phyloP scores from a whole-genome alignment of 2,329 filamentous ascomycete species.

The Teratosphaeria pseudoeucalypti region DNA sequence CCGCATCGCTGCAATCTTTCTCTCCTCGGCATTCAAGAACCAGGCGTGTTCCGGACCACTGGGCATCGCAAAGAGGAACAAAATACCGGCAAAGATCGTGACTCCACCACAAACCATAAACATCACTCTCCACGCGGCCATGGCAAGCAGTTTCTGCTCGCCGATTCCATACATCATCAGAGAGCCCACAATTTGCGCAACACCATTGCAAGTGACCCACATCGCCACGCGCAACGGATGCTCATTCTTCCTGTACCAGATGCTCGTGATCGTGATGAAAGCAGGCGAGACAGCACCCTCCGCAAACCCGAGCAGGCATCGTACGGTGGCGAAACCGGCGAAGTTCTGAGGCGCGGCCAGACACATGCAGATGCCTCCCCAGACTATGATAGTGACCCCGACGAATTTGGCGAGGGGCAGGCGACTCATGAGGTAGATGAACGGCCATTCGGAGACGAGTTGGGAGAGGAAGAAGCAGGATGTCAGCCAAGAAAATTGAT shows the following conservation, averaged over 20 bases:
- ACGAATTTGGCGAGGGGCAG: neutral
- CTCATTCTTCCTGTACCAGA: slow-evolving; percentile 17
- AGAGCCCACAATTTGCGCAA: slow-evolving; percentile 37
- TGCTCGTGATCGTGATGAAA: neutral
- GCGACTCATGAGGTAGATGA: neutral
- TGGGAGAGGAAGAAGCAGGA: neutral
- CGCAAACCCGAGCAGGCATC: neutral
- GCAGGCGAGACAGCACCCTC: neutral
- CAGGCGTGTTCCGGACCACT: slow-evolving; percentile 37
- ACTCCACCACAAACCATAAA: slow-evolving; percentile 43
- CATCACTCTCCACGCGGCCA: slow-evolving; percentile 39
- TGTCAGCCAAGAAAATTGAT: neutral
- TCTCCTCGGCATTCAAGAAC: slow-evolving; percentile 38
- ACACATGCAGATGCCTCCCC: neutral
- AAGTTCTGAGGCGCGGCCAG: neutral
- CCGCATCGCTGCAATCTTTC: slow-evolving; percentile 30
- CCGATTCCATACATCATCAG: slow-evolving; percentile 45
- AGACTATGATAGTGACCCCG: neutral
- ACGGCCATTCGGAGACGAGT: neutral
- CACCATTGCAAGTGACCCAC: slow-evolving; percentile 38
- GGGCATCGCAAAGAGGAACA: slow-evolving; percentile 41
- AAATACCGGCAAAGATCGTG: slow-evolving; percentile 33
- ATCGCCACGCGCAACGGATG: slow-evolving; percentile 19
- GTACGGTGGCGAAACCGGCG: neutral
- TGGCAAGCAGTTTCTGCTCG: slow-evolving; percentile 26